phyloP scores from a whole-genome alignment of 2,329 filamentous ascomycete species.

The Penicillium sp. region DNA sequence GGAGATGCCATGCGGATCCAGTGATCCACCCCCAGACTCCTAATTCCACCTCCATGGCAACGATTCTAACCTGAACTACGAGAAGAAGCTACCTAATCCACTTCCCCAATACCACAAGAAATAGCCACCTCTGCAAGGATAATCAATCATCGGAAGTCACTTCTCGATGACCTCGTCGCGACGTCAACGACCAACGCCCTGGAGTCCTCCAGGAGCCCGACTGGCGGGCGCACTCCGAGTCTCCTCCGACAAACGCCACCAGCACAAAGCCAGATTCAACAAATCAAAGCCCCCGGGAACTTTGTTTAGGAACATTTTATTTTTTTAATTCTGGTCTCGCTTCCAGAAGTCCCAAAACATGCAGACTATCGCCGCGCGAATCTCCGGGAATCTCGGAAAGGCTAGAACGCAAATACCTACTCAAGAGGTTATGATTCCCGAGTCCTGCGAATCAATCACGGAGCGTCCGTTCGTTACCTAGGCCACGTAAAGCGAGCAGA shows the following conservation, averaged over 20 bases:
- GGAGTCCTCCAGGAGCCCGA: not conserved
- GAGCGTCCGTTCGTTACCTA: not conserved
- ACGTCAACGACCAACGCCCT: constrained; percentile 5
- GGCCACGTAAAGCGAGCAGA: too few relatives aligned
- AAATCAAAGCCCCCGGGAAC: not conserved
- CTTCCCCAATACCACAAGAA: not conserved
- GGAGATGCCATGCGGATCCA: constrained; percentile 11
- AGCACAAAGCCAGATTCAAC: not conserved
- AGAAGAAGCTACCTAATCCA: not conserved
- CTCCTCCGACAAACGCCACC: constrained; percentile 4
- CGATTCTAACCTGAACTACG: not conserved
- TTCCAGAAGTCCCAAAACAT: not conserved
- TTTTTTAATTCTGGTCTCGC: not conserved
- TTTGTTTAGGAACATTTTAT: not conserved
- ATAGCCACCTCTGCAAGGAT: not conserved
- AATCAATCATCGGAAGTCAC: not conserved
- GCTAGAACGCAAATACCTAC: not conserved
- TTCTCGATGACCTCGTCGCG: constrained; percentile 6
- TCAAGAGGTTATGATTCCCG: not conserved
- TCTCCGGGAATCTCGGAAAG: constrained; percentile 4
- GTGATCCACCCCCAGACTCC: constrained; percentile 12
- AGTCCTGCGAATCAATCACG: constrained; percentile 1
- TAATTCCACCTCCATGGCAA: not conserved
- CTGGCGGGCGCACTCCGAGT: not conserved
- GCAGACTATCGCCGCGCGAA: constrained; percentile 1